Evolutionary conservation across 2,329 filamentous ascomycete genomes (phyloP).

Genomic region (Monosporascus sp.): DNA sequence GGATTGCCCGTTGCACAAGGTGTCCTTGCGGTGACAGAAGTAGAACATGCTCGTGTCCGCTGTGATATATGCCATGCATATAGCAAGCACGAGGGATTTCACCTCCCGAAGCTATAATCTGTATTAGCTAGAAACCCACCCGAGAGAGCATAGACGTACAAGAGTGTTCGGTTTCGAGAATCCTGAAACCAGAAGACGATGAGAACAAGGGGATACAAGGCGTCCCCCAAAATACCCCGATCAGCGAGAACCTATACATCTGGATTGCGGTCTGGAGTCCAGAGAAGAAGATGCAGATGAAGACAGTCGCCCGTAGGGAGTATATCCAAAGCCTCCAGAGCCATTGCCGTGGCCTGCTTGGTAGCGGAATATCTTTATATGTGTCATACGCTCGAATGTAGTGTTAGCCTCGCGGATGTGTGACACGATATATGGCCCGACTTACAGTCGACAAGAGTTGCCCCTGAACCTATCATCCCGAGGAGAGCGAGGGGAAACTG

Average conservation of each 20-base stretch:
- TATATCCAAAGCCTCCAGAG: neutral
- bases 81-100: neutral
- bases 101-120: neutral
- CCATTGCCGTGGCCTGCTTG: neutral
- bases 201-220: neutral
- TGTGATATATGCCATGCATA: neutral
- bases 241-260: neutral
- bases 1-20: conserved; percentile 1
- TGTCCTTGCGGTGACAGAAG: neutral
- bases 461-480: neutral
- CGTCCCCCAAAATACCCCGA: neutral
- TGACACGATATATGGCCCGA: neutral
- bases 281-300: neutral
- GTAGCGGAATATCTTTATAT: neutral
- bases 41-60: neutral
- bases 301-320: neutral
- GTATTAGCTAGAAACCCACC: neutral
- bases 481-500: neutral
- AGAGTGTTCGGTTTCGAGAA: neutral
- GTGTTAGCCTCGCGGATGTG: neutral
- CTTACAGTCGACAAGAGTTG: neutral
- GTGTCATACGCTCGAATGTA: neutral
- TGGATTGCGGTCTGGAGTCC: neutral
- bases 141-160: neutral
- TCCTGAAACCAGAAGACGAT: neutral